Percentiles rank a stretch among this genome's conserved stretches.
These are phyloP conservation scores for Citrus medica DNA, from an alignment of 345 rosid species.

Conservation along the genomic window DNA sequence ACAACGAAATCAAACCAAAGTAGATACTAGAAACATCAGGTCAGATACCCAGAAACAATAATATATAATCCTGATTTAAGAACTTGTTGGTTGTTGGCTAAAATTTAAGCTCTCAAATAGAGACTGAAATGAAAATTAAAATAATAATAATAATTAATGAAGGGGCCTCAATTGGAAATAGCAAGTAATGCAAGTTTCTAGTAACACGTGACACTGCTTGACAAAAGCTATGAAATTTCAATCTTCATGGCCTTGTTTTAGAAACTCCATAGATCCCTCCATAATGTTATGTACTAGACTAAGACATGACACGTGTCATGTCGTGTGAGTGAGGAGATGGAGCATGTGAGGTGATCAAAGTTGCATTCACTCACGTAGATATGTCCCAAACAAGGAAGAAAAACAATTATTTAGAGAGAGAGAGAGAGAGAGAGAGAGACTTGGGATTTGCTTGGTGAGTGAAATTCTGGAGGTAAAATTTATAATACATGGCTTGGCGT, in stretches of 20 bases:
- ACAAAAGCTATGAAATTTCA: conserved; percentile 18
- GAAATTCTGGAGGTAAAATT: neutral
- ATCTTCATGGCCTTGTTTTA: conserved; percentile 9
- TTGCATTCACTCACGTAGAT: conserved; percentile 36
- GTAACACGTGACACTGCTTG: conserved; percentile 38
- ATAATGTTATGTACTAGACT: conserved; percentile 20
- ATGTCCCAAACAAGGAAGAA: conserved; percentile 33
- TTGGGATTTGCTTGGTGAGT: conserved; percentile 2
- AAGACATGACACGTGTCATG: conserved; percentile 60
- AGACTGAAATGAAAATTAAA: neutral
- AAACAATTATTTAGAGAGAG: conserved; percentile 21
- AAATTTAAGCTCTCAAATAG: conserved; percentile 1
- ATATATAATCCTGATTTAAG: conserved; percentile 11
- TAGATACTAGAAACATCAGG: conserved; percentile 10
- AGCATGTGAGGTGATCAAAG: conserved; percentile 42
- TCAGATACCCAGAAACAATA: conserved; percentile 4
- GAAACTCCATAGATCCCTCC: neutral
- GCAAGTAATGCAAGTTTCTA: conserved; percentile 2
- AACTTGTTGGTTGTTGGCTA: conserved; percentile 29
- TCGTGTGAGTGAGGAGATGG: conserved; percentile 38
- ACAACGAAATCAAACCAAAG: neutral
- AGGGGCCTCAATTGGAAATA: neutral
- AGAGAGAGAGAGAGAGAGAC: conserved; percentile 12
- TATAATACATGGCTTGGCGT: neutral
- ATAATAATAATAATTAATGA: neutral